Evolutionary conservation across 345 rosid genomes (phyloP), one percentile per base, ranked within the genome.

Genomic region (Linum lewisii): DNA sequence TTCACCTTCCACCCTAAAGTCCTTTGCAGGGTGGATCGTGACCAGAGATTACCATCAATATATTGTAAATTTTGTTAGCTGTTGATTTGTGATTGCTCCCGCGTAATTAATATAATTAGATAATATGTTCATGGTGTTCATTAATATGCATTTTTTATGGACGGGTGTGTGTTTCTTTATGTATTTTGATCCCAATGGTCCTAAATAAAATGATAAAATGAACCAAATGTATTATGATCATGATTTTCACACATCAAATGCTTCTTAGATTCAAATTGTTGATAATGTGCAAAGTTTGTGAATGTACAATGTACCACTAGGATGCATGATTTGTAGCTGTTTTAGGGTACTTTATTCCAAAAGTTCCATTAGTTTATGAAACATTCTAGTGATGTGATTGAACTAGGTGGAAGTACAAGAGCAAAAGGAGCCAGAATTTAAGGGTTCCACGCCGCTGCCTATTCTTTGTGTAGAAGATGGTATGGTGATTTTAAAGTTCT

Each of bases 401-500:
- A 29, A 57, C 20, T 47, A 67, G 72, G 62, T 37, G 50, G 54
- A 32, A 36, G 67, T 63, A 58, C 84, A 77, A 73, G 63, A 67
- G 36, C 20, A 68, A 45, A 79, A 78, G 69, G 85, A 61, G 66
- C 59, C 63, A 54, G 84, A 84, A 66, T 76, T 63, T 66, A 75
- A 75, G 67, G 77, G 62, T 51, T 69, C 80, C 57, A 56, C 85
- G 16, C 83, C 88, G 20, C 75, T 93, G 65, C 97, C 99, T 67
- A 77, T 89, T 49, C 74, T 89, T 69, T 93, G 83, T 70, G 68
- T 84, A 64, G 95, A 93, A 79, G 88, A 85, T 79, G 97, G 92
- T 37, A 69, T 69, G 76, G 96, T 82, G 60, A 87, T 89, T 64
- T 77, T 89, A 73, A 80, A 82, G 49, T 89, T 93, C 76, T 93